These are phyloP conservation scores for Closterium sp. DNA, from an alignment of 139 green algal genomes.

Conservation along the genomic window DNA sequence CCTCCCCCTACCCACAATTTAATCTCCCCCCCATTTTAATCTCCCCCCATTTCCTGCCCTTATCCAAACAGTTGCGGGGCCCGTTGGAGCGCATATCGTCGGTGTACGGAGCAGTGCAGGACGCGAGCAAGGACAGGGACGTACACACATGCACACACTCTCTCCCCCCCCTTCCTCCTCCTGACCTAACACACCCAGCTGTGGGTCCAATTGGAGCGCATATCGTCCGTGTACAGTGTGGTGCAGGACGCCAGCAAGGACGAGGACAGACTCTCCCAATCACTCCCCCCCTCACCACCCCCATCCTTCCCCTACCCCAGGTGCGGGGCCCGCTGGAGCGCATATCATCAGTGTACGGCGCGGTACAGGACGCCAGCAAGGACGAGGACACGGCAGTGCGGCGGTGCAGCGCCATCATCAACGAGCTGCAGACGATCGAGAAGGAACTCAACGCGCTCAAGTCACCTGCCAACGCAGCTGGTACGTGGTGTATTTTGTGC, in stretches of 20 bases:
- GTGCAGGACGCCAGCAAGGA: slow-evolving; percentile 8
- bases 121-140: not conserved
- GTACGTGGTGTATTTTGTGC: not conserved
- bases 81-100: not conserved
- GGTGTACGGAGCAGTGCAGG: not conserved
- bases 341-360: slow-evolving; percentile 6
- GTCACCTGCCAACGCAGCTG: not conserved
- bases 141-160: no score
- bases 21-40: no score
- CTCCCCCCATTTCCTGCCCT: not conserved
- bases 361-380: slow-evolving; percentile 20
- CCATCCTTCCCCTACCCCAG: not conserved
- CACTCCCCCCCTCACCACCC: not conserved
- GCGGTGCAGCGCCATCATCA: slow-evolving; percentile 15
- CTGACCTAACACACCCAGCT: not conserved
- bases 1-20: not conserved
- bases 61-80: not conserved
- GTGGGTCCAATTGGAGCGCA: not conserved
- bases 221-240: not conserved
- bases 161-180: not conserved
- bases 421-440: slow-evolving; percentile 27
- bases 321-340: slow-evolving; percentile 27
- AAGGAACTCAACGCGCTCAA: not conserved
- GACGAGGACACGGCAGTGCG: slow-evolving; percentile 36
- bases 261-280: not conserved